phyloP scores from a whole-genome alignment of 129 eudicot species.

The Chrysanthemum lavandulifolium region DNA sequence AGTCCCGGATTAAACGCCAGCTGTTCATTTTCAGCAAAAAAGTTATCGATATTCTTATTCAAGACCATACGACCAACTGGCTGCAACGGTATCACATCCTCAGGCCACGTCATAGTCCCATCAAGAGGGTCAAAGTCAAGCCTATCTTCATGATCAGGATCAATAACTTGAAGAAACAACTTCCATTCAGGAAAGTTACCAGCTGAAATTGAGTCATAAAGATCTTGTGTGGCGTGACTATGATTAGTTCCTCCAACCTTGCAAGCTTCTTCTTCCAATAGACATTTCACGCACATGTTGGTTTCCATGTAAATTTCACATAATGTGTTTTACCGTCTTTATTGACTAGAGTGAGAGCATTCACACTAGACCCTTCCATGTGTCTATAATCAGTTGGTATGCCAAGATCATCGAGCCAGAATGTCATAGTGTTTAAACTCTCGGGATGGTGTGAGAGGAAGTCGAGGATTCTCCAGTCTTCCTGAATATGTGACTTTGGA shows the following conservation, averaged over 20 bases:
- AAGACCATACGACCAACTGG: constrained; percentile 67
- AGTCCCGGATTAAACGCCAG: constrained; percentile 62
- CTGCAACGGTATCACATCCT: constrained; percentile 62
- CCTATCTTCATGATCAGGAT: constrained; percentile 56
- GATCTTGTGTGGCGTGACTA: too few species aligned
- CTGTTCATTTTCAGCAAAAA: constrained; percentile 67
- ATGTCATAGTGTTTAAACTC: constrained; percentile 57
- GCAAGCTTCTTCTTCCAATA: constrained; percentile 51
- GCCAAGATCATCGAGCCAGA: constrained; percentile 2
- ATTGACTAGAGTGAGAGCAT: too few species aligned
- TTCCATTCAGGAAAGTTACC: constrained; percentile 70
- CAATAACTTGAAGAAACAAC: constrained; percentile 51
- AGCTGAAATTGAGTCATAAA: constrained; percentile 48
- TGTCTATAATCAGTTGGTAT: too few species aligned
- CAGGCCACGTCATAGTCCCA: constrained; percentile 67
- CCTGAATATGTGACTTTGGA: constrained; percentile 71
- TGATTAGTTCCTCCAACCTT: constrained; percentile 61
- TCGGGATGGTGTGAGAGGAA: constrained; percentile 61
- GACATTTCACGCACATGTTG: constrained; percentile 56
- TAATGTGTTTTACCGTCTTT: constrained; percentile 39
- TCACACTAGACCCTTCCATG: too few species aligned
- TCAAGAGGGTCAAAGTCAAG: constrained; percentile 73
- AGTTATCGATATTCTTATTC: constrained; percentile 69
- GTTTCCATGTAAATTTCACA: constrained; percentile 68
- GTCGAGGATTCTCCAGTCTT: constrained; percentile 70